Percentiles rank a stretch among this genome's conserved stretches.
phyloP scores from a whole-genome alignment of 2,329 filamentous ascomycete genomes.

The Sclerotinia borealis region DNA sequence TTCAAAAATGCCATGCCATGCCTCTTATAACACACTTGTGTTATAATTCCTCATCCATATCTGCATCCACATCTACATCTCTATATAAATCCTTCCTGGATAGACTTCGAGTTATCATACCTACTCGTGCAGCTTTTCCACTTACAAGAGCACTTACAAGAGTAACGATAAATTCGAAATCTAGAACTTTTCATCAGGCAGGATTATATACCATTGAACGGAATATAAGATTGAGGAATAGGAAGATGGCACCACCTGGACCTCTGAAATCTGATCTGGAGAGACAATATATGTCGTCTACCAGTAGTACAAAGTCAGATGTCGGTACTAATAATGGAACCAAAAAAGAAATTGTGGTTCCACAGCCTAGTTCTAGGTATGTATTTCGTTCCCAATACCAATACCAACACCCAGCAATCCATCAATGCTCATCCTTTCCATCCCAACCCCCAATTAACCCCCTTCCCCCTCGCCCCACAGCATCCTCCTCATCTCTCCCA shows the following conservation, averaged over 20 bases:
- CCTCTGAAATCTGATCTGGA: slow-evolving; percentile 16
- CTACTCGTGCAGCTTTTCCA: too few species aligned
- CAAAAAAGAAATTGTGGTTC: slow-evolving; percentile 34
- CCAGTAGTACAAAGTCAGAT: slow-evolving; percentile 6
- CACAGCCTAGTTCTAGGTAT: slow-evolving; percentile 60
- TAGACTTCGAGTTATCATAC: neutral
- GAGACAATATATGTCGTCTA: slow-evolving; percentile 31
- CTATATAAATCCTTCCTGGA: neutral
- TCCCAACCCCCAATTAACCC: slow-evolving; percentile 3
- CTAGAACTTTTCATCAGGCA: neutral
- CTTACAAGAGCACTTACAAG: neutral
- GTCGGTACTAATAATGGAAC: slow-evolving; percentile 12
- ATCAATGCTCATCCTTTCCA: neutral
- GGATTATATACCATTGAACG: too few species aligned
- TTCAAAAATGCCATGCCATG: neutral
- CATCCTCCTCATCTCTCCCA: slow-evolving; percentile 76
- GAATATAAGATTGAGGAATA: too few species aligned
- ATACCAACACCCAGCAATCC: too few species aligned
- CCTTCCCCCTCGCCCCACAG: slow-evolving; percentile 39
- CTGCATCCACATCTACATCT: neutral
- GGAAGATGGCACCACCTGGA: slow-evolving; percentile 13
- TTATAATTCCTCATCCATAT: neutral
- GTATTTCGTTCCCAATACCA: neutral
- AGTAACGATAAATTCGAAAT: neutral
- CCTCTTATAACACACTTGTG: neutral